Evolutionary conservation across 108 stramenopile genomes (phyloP).

Genomic region (Skeletonema marinoi): DNA sequence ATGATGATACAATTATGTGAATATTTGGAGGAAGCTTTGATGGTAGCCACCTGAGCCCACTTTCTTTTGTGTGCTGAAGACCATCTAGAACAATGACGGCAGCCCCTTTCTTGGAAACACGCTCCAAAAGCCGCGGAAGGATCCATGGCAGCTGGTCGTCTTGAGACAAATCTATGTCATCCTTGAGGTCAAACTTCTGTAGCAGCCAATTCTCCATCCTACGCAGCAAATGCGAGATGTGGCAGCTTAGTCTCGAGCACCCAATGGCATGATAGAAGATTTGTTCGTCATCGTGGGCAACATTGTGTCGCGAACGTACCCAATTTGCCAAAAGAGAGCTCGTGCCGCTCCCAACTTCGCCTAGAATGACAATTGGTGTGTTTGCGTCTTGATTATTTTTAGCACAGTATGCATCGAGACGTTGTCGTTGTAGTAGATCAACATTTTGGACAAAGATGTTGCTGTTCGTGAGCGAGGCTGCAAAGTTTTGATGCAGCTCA

Average conservation of each 20-base stretch:
- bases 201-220: constrained; percentile 45
- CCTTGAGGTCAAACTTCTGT: constrained; percentile 48
- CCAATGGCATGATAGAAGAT: constrained; percentile 64
- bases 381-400: background rate
- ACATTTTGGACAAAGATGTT: constrained; percentile 1
- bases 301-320: constrained; percentile 12
- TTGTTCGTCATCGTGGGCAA: background rate
- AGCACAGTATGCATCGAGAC: background rate
- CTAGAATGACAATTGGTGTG: constrained; percentile 37
- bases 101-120: constrained; percentile 60
- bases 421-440: background rate
- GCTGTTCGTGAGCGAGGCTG: background rate
- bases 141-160: constrained; percentile 66
- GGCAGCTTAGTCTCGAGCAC: constrained; percentile 44
- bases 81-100: constrained; percentile 73
- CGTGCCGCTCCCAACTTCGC: constrained; percentile 56
- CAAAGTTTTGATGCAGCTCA: constrained; percentile 39
- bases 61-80: constrained; percentile 52
- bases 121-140: constrained; percentile 66
- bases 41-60: constrained; percentile 17
- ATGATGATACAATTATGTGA: background rate
- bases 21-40: background rate
- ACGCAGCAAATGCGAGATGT: constrained; percentile 33
- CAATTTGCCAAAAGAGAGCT: constrained; percentile 61
- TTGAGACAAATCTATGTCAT: constrained; percentile 37